Evolutionary conservation across 2,329 filamentous ascomycete genomes (phyloP).

Genomic region (Magnaporthales sp.): DNA sequence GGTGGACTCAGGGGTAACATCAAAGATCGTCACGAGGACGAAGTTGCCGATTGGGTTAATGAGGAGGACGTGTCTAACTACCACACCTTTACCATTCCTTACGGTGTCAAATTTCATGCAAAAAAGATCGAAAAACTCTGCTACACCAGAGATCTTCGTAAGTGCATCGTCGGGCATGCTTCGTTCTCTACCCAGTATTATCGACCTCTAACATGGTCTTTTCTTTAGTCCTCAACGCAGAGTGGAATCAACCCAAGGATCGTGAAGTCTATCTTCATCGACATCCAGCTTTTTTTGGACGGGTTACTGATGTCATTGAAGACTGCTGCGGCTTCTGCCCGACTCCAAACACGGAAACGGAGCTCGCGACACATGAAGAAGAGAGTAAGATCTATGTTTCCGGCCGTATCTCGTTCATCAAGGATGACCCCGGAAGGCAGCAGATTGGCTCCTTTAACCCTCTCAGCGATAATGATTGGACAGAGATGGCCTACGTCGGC

Average conservation of each 20-base stretch:
- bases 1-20: slow-evolving; percentile 55
- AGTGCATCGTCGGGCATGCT: slow-evolving; percentile 9
- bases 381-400: slow-evolving; percentile 71
- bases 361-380: slow-evolving; percentile 60
- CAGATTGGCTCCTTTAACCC: slow-evolving; percentile 67
- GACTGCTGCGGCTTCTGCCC: slow-evolving; percentile 82
- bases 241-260: slow-evolving; percentile 74
- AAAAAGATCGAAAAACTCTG: slow-evolving; percentile 73
- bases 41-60: slow-evolving; percentile 75
- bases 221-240: slow-evolving; percentile 59
- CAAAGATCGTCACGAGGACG: slow-evolving; percentile 69
- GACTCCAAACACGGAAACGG: slow-evolving; percentile 57
- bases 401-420: slow-evolving; percentile 64
- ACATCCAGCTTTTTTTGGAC: slow-evolving; percentile 79
- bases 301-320: slow-evolving; percentile 61
- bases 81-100: slow-evolving; percentile 66
- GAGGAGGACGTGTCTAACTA: slow-evolving; percentile 72
- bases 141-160: slow-evolving; percentile 66
- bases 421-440: slow-evolving; percentile 75
- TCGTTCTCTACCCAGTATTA: not conserved
- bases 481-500: slow-evolving; percentile 82
- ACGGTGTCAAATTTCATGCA: slow-evolving; percentile 51
- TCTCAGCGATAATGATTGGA: slow-evolving; percentile 76
- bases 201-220: slow-evolving; percentile 2
- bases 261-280: slow-evolving; percentile 72